phyloP scores from a whole-genome alignment of 2,329 filamentous ascomycete genomes.

The Endoconidiophora polonica region DNA sequence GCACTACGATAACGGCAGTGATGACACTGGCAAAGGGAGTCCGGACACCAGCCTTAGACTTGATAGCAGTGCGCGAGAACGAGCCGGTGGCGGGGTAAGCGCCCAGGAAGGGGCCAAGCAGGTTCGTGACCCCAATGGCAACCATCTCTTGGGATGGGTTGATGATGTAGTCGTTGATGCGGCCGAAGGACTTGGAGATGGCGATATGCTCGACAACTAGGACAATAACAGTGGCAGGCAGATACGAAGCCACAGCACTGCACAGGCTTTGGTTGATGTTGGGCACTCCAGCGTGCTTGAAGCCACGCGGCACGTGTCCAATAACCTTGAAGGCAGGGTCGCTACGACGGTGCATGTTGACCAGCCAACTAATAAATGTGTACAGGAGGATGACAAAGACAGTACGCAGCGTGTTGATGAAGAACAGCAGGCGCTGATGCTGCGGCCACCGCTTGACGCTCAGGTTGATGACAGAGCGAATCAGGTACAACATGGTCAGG shows the following conservation, averaged over 20 bases:
- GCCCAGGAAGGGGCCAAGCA: conserved; percentile 71
- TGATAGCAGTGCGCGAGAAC: conserved; percentile 91
- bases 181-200: conserved; percentile 90
- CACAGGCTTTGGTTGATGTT: conserved; percentile 44
- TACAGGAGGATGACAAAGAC: conserved; percentile 85
- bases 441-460: conserved; percentile 52
- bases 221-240: conserved; percentile 62
- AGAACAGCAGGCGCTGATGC: conserved; percentile 66
- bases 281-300: conserved; percentile 53
- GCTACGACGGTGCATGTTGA: conserved; percentile 50
- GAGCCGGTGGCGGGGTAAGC: conserved; percentile 88
- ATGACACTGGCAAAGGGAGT: conserved; percentile 84
- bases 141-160: conserved; percentile 93
- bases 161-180: conserved; percentile 91
- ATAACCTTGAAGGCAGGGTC: conserved; percentile 60
- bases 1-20: conserved; percentile 66
- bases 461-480: conserved; percentile 48
- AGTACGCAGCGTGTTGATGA: conserved; percentile 76
- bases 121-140: conserved; percentile 78
- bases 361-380: conserved; percentile 75
- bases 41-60: conserved; percentile 87
- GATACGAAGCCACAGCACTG: conserved; percentile 42
- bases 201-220: conserved; percentile 92
- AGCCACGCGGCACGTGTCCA: conserved; percentile 62
- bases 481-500: conserved; percentile 57